A percentile compares a stretch with the other conserved stretches of the same genome.
phyloP scores from a whole-genome alignment of 2,329 filamentous ascomycete genomes.

The Pseudocercospora fijiensis region DNA sequence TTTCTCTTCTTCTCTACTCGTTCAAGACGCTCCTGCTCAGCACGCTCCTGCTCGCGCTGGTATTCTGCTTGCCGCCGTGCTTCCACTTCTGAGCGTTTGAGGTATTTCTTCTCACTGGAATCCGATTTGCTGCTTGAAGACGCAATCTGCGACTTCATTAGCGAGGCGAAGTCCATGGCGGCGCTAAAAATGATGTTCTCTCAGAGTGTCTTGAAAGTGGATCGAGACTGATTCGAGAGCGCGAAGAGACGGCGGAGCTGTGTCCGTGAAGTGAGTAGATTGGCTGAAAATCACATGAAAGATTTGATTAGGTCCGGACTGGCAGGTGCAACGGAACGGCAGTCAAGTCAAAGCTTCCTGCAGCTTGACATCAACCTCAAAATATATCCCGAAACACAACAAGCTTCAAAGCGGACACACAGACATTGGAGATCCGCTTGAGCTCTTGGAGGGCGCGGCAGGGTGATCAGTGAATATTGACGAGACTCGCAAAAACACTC shows the following conservation, averaged over 20 bases:
- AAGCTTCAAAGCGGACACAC: not conserved
- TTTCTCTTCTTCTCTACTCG: conserved; percentile 78
- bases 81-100: conserved; percentile 83
- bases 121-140: conserved; percentile 61
- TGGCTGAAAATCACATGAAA: not conserved
- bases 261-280: not conserved
- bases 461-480: not conserved
- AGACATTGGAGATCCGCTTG: not conserved
- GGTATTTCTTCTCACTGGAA: conserved; percentile 64
- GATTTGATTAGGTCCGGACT: not conserved
- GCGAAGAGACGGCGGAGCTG: no score
- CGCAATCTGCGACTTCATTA: conserved; percentile 91
- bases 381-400: not conserved
- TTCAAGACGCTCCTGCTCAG: conserved; percentile 69
- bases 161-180: conserved; percentile 88
- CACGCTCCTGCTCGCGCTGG: conserved; percentile 71
- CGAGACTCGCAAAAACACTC: not conserved
- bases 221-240: no score
- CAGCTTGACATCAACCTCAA: conserved; percentile 11
- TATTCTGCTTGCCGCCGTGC: conserved; percentile 78
- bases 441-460: not conserved
- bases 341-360: not conserved
- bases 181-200: not conserved
- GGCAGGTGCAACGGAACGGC: not conserved
- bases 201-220: not conserved